Evolutionary conservation across 1,139 yeast species (phyloP), one percentile per base, ranked within the genome.

Genomic region (Protomyces macrosporus): DNA sequence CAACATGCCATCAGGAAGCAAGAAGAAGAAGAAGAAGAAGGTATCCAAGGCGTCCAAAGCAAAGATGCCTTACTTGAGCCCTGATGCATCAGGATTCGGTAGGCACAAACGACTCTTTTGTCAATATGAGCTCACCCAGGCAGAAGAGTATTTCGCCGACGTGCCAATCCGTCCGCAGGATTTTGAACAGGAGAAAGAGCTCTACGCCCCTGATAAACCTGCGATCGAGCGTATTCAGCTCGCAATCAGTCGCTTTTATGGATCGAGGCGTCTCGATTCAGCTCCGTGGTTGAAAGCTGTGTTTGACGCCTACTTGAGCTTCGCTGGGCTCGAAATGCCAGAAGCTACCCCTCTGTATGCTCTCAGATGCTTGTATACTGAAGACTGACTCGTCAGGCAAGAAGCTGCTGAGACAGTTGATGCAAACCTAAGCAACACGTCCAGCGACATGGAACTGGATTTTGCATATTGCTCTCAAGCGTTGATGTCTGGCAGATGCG

Each of bases 131-230:
- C 23, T 23, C 23, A 23, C 23, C 48, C 48, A 2, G 10, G 23
- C 16, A 50, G 63, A 60, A 34, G 63, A 53, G 37, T 60, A 12
- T 48, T 60, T 45, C 32, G 63, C 63, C 2, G 63, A 60, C 10
- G 51, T 39, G 32, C 63, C 63, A 6, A 56, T 50, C 9, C 33
- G 53, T 7, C 34, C 40, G 9, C 54, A 45, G 36, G 58, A 60
- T 23, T 12, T 36, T 9, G 40, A 35, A 3, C 14, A 30, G 2
- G 63, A 60, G 39, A 34, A 4, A 3, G 34, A 35, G 16, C 33
- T 53, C 10, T 60, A 60, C 33, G 23, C 50, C 6, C 3, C 14
- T 32, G 58, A 53, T 10, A 45, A 34, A n/a, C 53, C 63, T 10
- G 34, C 52, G 6, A n/a, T 53, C n/a, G 52, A 45, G 10, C 37